Base-by-base conservation (phyloP, 352 stramenopile species). In the Phytopythium chamaehyphon region DNA sequence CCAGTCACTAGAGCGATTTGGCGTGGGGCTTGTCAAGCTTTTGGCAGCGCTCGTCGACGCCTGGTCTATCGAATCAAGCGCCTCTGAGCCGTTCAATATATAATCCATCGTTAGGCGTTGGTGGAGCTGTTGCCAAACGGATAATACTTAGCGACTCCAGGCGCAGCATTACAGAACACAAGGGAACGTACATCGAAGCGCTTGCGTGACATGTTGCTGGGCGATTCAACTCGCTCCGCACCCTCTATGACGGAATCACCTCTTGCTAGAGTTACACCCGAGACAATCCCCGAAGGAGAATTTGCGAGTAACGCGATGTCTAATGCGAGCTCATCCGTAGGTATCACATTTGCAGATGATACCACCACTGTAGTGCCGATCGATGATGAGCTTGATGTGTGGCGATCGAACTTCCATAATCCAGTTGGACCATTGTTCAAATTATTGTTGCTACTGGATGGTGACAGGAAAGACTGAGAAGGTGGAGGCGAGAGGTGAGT, bases 121-220 rank as follows among this genome's bases (percentile, higher is more conserved):
- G 26, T 88, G 77, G 1, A 86, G 74, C 77, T 88, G 42, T 21
- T 22, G 10, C 28, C 28, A 33, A 33, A 36, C 6, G 35, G 19
- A 16, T 12, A 44, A 12, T 15, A 15, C 15, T 33, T 16, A 57
- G 39, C 15, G 23, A 2, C 1, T n/a, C 24, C n/a, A 47, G 2
- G 15, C 5, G 45, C 6, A 51, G 43, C 2, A 9, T 22, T 3
- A 35, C n/a, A n/a, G n/a, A n/a, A n/a, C n/a, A n/a, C n/a, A 5
- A 40, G 2, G 5, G 40, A 40, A 19, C 11, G 18, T 58, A 88
- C 74, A 59, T 82, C 74, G 49, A 88, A 88, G 19, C 72, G 70
- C 48, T 83, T 88, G n/a, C 63, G 62, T 22, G 77, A 88, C 77
- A 88, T 88, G 2, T 64, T 85, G 26, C 61, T 62, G 6, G 64